These are phyloP conservation scores for Didymosphaeria variabile DNA, from an alignment of 2,329 filamentous ascomycete species.

Conservation along the genomic window DNA sequence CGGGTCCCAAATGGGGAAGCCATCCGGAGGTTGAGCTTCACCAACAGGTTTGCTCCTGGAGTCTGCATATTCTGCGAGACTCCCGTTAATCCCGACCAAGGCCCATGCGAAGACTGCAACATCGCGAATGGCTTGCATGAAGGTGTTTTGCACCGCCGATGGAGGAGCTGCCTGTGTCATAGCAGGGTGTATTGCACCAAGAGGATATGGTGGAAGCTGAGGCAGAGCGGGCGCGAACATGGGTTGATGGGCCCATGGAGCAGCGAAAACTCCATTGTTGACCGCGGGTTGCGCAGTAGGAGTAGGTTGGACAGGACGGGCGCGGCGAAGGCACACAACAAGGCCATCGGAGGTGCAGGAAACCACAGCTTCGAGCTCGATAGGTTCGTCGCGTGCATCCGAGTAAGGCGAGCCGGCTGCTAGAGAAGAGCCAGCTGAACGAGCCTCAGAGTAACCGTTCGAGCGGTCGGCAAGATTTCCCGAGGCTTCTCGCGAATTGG, in stretches of 20 bases:
- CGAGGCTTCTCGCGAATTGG: slow-evolving; percentile 54
- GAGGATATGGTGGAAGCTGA: slow-evolving; percentile 46
- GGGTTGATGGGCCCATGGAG: slow-evolving; percentile 78
- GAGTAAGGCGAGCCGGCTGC: slow-evolving; percentile 33
- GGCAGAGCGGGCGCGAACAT: slow-evolving; percentile 58
- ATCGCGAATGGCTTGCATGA: slow-evolving; percentile 84
- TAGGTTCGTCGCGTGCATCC: slow-evolving; percentile 49
- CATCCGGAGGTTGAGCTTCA: slow-evolving; percentile 69
- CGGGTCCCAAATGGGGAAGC: slow-evolving; percentile 67
- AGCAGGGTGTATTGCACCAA: slow-evolving; percentile 46
- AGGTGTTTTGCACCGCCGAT: slow-evolving; percentile 58
- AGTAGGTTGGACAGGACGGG: slow-evolving; percentile 72
- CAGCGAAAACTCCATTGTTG: slow-evolving; percentile 72
- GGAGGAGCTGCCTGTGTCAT: slow-evolving; percentile 61
- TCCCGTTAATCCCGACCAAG: slow-evolving; percentile 80
- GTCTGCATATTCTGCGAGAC: slow-evolving; percentile 66
- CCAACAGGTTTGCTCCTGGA: slow-evolving; percentile 68
- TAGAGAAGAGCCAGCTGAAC: slow-evolving; percentile 40
- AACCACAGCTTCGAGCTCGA: slow-evolving; percentile 88
- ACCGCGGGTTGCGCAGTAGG: slow-evolving; percentile 33
- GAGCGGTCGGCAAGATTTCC: slow-evolving; percentile 55
- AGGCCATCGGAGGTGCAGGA: slow-evolving; percentile 90
- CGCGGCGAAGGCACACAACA: slow-evolving; percentile 80
- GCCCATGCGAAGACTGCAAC: slow-evolving; percentile 91
- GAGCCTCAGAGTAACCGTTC: slow-evolving; percentile 35